These are phyloP conservation scores for Juglanconis sp. DNA, from an alignment of 2,329 filamentous ascomycete species.

Conservation along the genomic window DNA sequence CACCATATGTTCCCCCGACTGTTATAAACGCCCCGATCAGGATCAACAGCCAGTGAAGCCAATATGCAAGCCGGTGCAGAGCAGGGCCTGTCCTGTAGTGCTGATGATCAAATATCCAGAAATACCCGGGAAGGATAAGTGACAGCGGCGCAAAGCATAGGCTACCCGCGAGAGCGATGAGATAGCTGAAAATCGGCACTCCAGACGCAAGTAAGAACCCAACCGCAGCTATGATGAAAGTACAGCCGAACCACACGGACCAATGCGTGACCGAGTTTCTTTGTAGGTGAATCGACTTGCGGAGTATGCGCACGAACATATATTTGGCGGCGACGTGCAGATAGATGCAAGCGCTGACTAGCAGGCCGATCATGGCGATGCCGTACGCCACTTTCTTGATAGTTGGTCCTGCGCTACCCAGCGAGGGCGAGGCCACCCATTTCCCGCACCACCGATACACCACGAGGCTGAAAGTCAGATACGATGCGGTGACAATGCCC, in stretches of 20 bases:
- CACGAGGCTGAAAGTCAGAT: slow-evolving; percentile 56
- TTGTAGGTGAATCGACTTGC: slow-evolving; percentile 28
- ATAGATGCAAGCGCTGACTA: slow-evolving; percentile 37
- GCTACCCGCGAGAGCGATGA: slow-evolving; percentile 17
- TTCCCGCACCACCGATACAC: slow-evolving; percentile 61
- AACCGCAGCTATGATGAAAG: slow-evolving; percentile 22
- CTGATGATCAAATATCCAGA: slow-evolving; percentile 12
- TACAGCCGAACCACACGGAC: slow-evolving; percentile 28
- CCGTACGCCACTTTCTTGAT: slow-evolving; percentile 63
- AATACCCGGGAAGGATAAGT: slow-evolving; percentile 5
- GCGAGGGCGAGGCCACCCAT: slow-evolving; percentile 60
- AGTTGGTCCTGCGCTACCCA: slow-evolving; percentile 56
- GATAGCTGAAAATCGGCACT: slow-evolving; percentile 27
- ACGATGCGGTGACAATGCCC: slow-evolving; percentile 51
- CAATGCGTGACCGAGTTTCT: slow-evolving; percentile 28
- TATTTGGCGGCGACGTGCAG: slow-evolving; percentile 32
- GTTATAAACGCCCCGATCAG: slow-evolving; percentile 15
- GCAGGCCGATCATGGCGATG: slow-evolving; percentile 52
- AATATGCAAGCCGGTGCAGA: slow-evolving; percentile 2
- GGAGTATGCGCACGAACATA: slow-evolving; percentile 31
- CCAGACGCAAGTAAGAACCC: slow-evolving; percentile 24
- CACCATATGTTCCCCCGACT: slow-evolving; percentile 16
- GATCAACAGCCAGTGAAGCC: slow-evolving; percentile 13
- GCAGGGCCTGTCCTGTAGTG: slow-evolving; percentile 2
- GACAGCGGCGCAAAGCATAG: slow-evolving; percentile 17